Conservation (phyloP, 495 filamentous ascomycete species). For the Arthonia radiata region DNA sequence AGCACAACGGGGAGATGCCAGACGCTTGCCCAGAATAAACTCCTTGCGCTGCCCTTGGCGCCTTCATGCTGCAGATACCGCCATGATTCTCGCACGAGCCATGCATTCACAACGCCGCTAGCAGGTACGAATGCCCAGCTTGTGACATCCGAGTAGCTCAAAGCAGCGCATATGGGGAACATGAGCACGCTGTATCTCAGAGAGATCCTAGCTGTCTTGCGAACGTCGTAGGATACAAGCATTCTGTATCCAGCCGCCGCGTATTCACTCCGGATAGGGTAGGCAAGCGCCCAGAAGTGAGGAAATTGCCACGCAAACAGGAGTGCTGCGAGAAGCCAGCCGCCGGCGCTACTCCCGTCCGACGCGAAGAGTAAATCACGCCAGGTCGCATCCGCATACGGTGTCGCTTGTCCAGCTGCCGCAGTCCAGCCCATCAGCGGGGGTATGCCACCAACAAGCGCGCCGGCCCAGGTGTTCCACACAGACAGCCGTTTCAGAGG, state of each 20-base stretch:
- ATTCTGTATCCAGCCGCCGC: slow-evolving; percentile 68
- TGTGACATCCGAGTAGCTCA: slow-evolving; percentile 66
- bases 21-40: slow-evolving; percentile 89
- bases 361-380: slow-evolving; percentile 47
- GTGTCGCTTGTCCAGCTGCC: slow-evolving; percentile 68
- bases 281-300: slow-evolving; percentile 84
- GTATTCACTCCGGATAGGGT: slow-evolving; percentile 75
- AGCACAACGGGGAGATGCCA: slow-evolving; percentile 88
- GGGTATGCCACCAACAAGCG: slow-evolving; percentile 77
- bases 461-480: slow-evolving; percentile 87
- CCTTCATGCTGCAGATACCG: slow-evolving; percentile 62
- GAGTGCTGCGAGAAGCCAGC: slow-evolving; percentile 66
- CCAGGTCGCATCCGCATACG: slow-evolving; percentile 29
- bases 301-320: slow-evolving; percentile 96
- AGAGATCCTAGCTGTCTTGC: slow-evolving; percentile 60
- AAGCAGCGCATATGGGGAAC: slow-evolving; percentile 62
- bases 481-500: slow-evolving; percentile 71
- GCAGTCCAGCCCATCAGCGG: slow-evolving; percentile 97
- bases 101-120: slow-evolving; percentile 60
- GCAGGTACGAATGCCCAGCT: slow-evolving; percentile 66
- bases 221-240: slow-evolving; percentile 73
- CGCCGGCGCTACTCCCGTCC: slow-evolving; percentile 45
- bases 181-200: slow-evolving; percentile 69
- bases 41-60: slow-evolving; percentile 53
- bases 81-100: slow-evolving; percentile 63